Percentiles rank a stretch among this genome's conserved stretches.
Evolutionary conservation across 2,329 filamentous ascomycete genomes (phyloP).

Genomic region (Colletotrichum trifolii): DNA sequence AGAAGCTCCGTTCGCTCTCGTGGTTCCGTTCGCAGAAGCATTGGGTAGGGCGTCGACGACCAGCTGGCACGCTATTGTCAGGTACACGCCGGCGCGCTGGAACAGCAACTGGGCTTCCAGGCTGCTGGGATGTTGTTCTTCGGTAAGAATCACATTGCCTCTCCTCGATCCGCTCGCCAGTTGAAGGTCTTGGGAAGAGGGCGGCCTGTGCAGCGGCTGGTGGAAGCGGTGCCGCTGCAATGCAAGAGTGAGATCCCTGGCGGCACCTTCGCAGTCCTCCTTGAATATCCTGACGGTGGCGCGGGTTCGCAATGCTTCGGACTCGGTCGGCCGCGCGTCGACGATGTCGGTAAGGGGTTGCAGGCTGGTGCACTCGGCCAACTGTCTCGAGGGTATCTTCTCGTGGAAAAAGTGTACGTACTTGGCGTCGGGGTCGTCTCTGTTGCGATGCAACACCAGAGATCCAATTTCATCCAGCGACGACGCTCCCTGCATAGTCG

Average conservation of each 20-base stretch:
- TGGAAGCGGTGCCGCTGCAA: slow-evolving; percentile 66
- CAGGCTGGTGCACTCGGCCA: slow-evolving; percentile 78
- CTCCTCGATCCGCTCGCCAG: slow-evolving; percentile 42
- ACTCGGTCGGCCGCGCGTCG: slow-evolving; percentile 69
- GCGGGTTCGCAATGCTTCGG: slow-evolving; percentile 76
- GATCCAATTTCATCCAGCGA: slow-evolving; percentile 81
- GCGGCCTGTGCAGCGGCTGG: slow-evolving; percentile 58
- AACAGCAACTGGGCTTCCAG: slow-evolving; percentile 81
- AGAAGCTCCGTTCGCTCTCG: slow-evolving; percentile 7
- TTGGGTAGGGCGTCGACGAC: slow-evolving; percentile 65
- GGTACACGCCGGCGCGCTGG: slow-evolving; percentile 77
- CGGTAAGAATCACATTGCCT: slow-evolving; percentile 49
- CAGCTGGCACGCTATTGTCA: slow-evolving; percentile 76
- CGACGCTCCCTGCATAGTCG: slow-evolving; percentile 84
- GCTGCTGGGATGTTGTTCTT: slow-evolving; percentile 74
- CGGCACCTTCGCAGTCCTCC: slow-evolving; percentile 76
- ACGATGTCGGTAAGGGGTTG: slow-evolving; percentile 76
- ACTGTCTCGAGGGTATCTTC: slow-evolving; percentile 81
- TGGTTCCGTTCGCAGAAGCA: slow-evolving; percentile 13
- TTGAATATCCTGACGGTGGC: slow-evolving; percentile 82
- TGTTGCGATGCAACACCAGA: slow-evolving; percentile 76
- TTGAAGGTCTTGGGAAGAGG: slow-evolving; percentile 62
- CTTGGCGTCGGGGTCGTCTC: slow-evolving; percentile 77
- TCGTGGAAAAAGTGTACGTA: slow-evolving; percentile 96
- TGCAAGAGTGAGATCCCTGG: slow-evolving; percentile 76